These are phyloP conservation scores for Oryza meyeriana DNA, from an alignment of 176 grass and related monocot species.

Conservation along the genomic window DNA sequence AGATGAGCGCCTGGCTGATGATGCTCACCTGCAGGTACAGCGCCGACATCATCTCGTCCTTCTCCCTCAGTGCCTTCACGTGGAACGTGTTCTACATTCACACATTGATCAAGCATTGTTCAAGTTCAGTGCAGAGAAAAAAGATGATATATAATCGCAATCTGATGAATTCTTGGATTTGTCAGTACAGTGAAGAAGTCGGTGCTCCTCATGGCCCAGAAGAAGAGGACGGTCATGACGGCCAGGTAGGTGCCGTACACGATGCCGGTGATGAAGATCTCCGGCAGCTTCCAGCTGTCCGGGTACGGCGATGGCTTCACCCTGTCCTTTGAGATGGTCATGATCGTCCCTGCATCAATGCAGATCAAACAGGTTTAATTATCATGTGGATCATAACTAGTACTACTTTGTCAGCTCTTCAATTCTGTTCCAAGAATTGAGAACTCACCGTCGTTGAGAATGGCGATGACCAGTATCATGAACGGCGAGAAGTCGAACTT, in stretches of 20 bases:
- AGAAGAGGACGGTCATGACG: conserved; percentile 91
- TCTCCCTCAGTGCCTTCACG: conserved; percentile 43
- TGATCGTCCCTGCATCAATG: conserved; percentile 69
- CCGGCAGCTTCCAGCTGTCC: conserved; percentile 93
- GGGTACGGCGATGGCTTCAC: conserved; percentile 88
- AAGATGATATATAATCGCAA: too few relatives aligned
- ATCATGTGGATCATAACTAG: too few relatives aligned
- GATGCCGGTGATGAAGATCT: conserved; percentile 91
- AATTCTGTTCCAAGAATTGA: not conserved
- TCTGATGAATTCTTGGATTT: not conserved
- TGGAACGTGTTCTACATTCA: conserved; percentile 53
- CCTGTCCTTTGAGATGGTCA: conserved; percentile 97
- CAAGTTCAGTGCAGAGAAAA: too few relatives aligned
- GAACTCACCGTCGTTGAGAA: conserved; percentile 89
- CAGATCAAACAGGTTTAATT: not conserved
- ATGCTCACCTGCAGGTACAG: conserved; percentile 99
- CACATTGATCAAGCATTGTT: too few relatives aligned
- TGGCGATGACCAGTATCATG: conserved; percentile 97
- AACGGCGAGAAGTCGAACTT: conserved; percentile 97
- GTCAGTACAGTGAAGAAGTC: conserved; percentile 72
- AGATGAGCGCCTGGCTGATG: conserved; percentile 97
- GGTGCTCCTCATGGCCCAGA: conserved; percentile 87
- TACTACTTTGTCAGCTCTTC: too few relatives aligned
- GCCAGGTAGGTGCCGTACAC: conserved; percentile 86
- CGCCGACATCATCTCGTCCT: conserved; percentile 79